Evolutionary conservation across 1,139 yeast genomes (phyloP).

Genomic region (Sugiyamaella castrensis): DNA sequence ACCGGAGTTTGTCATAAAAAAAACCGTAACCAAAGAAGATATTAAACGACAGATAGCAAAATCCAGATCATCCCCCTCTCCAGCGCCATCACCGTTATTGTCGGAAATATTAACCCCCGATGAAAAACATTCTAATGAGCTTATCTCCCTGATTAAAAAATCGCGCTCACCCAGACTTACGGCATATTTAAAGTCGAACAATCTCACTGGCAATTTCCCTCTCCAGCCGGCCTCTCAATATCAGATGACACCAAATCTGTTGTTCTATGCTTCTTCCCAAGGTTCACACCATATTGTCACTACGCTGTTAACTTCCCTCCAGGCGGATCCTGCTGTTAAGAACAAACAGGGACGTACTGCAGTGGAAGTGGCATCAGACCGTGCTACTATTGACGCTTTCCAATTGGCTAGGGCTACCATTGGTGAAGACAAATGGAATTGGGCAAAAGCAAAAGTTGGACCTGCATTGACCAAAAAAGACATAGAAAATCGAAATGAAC

Average conservation of each 20-base stretch:
- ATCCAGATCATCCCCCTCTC: conserved; percentile 8
- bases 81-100: conserved; percentile 10
- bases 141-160: conserved; percentile 59
- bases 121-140: conserved; percentile 55
- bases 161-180: conserved; percentile 76
- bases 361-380: conserved; percentile 50
- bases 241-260: conserved; percentile 61
- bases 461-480: conserved; percentile 51
- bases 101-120: conserved; percentile 26
- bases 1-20: conserved; percentile 48
- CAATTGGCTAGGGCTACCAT: conserved; percentile 63
- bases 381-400: conserved; percentile 52
- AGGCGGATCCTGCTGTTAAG: conserved; percentile 63
- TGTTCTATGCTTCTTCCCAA: conserved; percentile 74
- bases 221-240: conserved; percentile 57
- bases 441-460: conserved; percentile 70
- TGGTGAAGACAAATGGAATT: conserved; percentile 68
- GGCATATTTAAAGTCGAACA: conserved; percentile 58
- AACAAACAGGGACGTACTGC: conserved; percentile 64
- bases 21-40: conserved; percentile 27
- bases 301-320: conserved; percentile 58
- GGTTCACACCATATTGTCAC: conserved; percentile 68
- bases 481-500: conserved; percentile 38
- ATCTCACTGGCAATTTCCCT: conserved; percentile 48
- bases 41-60: conserved; percentile 8